Evolutionary conservation across 2,329 filamentous ascomycete species (phyloP), one percentile per base, ranked within the genome.

Genomic region (Xylariaceae sp.): DNA sequence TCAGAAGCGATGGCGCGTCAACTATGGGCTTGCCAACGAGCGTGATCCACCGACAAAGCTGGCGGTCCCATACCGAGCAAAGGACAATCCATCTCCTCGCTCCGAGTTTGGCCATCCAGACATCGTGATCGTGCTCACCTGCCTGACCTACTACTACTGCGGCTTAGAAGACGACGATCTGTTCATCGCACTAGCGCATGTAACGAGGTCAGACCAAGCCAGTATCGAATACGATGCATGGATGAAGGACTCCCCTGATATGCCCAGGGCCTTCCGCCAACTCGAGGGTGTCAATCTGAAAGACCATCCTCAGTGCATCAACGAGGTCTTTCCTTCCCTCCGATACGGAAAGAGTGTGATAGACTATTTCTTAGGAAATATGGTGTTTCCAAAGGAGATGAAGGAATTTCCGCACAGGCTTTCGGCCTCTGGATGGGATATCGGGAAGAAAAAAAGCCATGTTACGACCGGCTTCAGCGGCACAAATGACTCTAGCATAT

Each of bases 401-500:
- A 84, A 80, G 23, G 82, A 88, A 59, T 90, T 88, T 52, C 79
- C 81, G 0, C 56, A 78, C 7, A 89, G 89, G 62, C 72, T 90
- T 0, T 84, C 82, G 0, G 78, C 83, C 0, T 89, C 86, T 0
- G 86, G 85, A 0, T 90, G 87, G 87, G 86, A 90, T 61, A 72
- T 89, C 17, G 83, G 74, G 0, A 68, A 74, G 42, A 52, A 51
- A 2, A 85, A 80, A 57, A 3, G 15, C 0, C 73, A 82, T 17
- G 75, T 79, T 0, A 85, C 80, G 0, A 86, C 83, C 0, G 88
- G 88, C 0, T 91, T 91, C 66, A 88, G 85, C 57, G 87, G 88
- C 3, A 90, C 88, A 0, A 90, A 88, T 49, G 88, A 90, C 66
- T 84, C 82, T n/a, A 76, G 80, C 45, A 74, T 71, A 0, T 75